Evolutionary conservation across 2,329 filamentous ascomycete genomes (phyloP).

Genomic region (Botryotinia narcissicola): DNA sequence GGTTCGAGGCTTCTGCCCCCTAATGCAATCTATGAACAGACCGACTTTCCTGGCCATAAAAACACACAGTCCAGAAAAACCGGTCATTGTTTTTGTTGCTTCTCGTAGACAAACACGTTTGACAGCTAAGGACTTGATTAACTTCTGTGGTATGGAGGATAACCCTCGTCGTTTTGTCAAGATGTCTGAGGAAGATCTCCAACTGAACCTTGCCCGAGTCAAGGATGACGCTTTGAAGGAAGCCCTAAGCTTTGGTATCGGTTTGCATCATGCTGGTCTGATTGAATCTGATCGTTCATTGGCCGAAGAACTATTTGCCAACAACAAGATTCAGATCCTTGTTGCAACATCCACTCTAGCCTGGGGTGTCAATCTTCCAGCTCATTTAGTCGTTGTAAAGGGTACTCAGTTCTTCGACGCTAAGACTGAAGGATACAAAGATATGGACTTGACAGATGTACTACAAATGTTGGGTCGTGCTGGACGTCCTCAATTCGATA

Average conservation of each 20-base stretch:
- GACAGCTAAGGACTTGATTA: conserved; percentile 94
- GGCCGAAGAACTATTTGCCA: conserved; percentile 89
- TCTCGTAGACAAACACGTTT: conserved; percentile 92
- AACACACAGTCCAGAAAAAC: conserved; percentile 91
- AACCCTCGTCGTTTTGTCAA: conserved; percentile 89
- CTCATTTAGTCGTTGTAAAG: conserved; percentile 95
- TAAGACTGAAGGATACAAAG: conserved; percentile 95
- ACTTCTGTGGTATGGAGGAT: conserved; percentile 97
- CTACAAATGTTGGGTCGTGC: conserved; percentile 96
- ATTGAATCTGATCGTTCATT: conserved; percentile 91
- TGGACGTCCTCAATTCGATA: conserved; percentile 93
- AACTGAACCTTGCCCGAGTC: conserved; percentile 81
- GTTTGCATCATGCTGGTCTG: conserved; percentile 92
- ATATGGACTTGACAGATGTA: conserved; percentile 98
- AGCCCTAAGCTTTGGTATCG: conserved; percentile 95
- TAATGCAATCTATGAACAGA: conserved; percentile 99
- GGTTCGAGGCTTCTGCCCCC: conserved; percentile 87
- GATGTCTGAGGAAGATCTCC: conserved; percentile 92
- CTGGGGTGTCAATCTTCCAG: conserved; percentile 97
- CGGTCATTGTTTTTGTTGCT: conserved; percentile 96
- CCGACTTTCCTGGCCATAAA: conserved; percentile 97
- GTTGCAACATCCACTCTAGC: conserved; percentile 86
- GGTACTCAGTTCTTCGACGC: conserved; percentile 98
- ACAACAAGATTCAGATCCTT: conserved; percentile 97
- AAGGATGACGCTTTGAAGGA: conserved; percentile 92